Base-by-base conservation (phyloP, 2,329 filamentous ascomycete genomes). In the Sclerotinia glacialis region DNA sequence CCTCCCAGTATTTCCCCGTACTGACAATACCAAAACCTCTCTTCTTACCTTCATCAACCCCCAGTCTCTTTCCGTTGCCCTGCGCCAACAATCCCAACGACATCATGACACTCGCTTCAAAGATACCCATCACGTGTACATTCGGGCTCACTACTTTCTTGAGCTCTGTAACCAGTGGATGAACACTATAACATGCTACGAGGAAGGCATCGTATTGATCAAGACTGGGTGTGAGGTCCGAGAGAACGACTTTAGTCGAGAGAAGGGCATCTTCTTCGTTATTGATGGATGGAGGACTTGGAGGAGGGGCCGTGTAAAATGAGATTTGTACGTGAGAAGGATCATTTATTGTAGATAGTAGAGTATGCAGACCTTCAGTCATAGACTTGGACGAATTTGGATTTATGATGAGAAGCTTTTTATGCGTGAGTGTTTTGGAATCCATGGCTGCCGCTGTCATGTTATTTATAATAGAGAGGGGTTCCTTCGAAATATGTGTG, bases 151-250 rank as follows among this genome's bases (percentile, higher is more conserved):
- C 63, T 42, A 66, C 69, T 16, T 74, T 65, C 79, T 82, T 82
- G 14, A 96, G 79, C 59, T 83, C 77, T 0, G 81, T 77, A 0
- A 96, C 91, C 0, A 97, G 83, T 0, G 90, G 87, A 74, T 97
- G 93, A 1, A 90, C 86, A 68, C 91, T 95, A 80, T 92, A 98
- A 79, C 94, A 97, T 26, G 93, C 93, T 2, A 97, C 84, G 0
- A 97, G 83, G 69, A 96, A 88, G n/a, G 84, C 92, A 74, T 95
- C 88, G 76, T 91, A 86, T 37, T 78, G 72, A 2, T 76, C 67
- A 0, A 84, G 75, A 46, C 68, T 65, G 1, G 80, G 75, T 34
- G 79, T 75, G 7, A 91, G 75, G 67, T 86, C 80, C 0, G 81
- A 79, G 21, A 89, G 79, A 61, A 91, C 90, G 66, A 86, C 83